Evolutionary conservation across 202 grass and related monocot species (phyloP), one percentile per base, ranked within the genome.

Genomic region (Dendrocalamus latiflorus): DNA sequence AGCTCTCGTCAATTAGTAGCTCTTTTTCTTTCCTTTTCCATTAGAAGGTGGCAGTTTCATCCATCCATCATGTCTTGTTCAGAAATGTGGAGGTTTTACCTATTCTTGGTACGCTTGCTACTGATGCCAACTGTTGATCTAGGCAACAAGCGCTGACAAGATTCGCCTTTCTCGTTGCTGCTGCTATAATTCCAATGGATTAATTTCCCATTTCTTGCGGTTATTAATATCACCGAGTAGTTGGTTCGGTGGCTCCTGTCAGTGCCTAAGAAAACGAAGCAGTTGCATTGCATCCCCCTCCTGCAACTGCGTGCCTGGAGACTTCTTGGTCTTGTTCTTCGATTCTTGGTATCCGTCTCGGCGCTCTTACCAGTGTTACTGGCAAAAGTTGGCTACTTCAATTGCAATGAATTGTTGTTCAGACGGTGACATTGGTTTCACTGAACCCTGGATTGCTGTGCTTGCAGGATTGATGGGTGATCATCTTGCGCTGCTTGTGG

Each of bases 401-500:
- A 12, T 57, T 58, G 8, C 24, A 6, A 63, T 57, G 15, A 4
- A 9, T 65, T 41, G 34, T 0, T 49, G 71, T 8, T 2, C 1
- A 51, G 30, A 72, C 22, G 20, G 20, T 12, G 16, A 22, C 62
- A 38, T 70, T 60, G 39, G 57, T 38, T 43, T 78, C 43, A 7
- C 25, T 72, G 9, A 77, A 56, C 70, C 70, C n/a, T 69, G 63
- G 30, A 42, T 22, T 68, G 12, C 16, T 45, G 42, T 12, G 51
- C 73, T 39, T 43, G 69, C 84, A 83, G 88, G 80, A 4, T 38
- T 30, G 21, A 99, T 99, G 96, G 96, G 96, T 56, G 96, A 99
- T 60, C 96, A 99, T 84, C 89, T 99, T 11, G 89, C 93, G 63
- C 75, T 99, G 88, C 83, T 99, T 43, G 96, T 95, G 77, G 96